Percentiles rank a stretch among this genome's conserved stretches.
Evolutionary conservation across 306 rosid species (phyloP).

Genomic region (Herpetospermum pedunculosum): DNA sequence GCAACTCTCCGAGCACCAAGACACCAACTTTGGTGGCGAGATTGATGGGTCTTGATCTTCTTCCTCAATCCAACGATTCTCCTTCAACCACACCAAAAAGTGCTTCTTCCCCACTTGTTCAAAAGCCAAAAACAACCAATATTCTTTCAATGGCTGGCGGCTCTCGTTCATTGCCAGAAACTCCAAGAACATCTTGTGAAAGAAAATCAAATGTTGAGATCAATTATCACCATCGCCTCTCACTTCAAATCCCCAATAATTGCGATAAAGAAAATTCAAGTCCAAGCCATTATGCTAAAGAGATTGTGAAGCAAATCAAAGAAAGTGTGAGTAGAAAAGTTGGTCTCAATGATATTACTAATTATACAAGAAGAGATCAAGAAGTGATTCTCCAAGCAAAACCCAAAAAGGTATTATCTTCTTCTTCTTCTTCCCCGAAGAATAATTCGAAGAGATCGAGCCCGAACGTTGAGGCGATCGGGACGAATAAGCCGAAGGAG

Average conservation of each 20-base stretch:
- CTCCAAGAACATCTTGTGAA: conserved; percentile 55
- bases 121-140: conserved; percentile 5
- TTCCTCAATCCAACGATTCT: conserved; percentile 25
- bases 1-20: conserved; percentile 65
- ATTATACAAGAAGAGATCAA: conserved; percentile 21
- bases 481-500: neutral
- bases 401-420: neutral
- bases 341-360: conserved; percentile 59
- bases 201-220: conserved; percentile 73
- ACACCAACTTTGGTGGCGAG: conserved; percentile 93
- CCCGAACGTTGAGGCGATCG: no score
- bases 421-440: neutral
- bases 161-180: conserved; percentile 56
- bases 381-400: neutral
- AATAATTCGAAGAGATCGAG: no score
- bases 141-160: no score
- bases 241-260: conserved; percentile 69
- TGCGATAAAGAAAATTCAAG: conserved; percentile 53
- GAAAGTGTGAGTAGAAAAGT: conserved; percentile 54
- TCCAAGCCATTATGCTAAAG: conserved; percentile 35
- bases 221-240: conserved; percentile 49
- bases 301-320: conserved; percentile 66
- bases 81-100: conserved; percentile 17
- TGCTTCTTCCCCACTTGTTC: conserved; percentile 19
- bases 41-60: conserved; percentile 92